A percentile compares a stretch with the other conserved stretches of the same genome.
These are phyloP conservation scores for Potentilla sterilis DNA, from an alignment of 306 rosid species.

Conservation along the genomic window DNA sequence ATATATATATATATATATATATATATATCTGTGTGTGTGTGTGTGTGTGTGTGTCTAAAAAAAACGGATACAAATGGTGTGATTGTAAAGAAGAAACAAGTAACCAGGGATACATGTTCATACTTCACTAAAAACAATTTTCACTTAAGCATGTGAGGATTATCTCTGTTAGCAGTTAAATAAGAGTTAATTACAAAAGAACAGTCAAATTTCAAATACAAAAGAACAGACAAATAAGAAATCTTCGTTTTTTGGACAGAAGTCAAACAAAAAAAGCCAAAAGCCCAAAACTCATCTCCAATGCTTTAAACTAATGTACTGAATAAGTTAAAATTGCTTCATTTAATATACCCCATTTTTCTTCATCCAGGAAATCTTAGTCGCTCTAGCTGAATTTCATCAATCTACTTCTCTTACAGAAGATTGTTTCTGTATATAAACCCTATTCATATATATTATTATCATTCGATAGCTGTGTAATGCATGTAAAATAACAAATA, in stretches of 20 bases:
- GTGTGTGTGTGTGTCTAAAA: too few relatives aligned
- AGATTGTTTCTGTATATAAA: not conserved
- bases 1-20: too few relatives aligned
- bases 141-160: not conserved
- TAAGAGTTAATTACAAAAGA: not conserved
- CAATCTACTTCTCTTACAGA: too few relatives aligned
- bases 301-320: not conserved
- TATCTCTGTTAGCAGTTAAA: not conserved
- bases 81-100: too few relatives aligned
- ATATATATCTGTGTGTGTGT: too few relatives aligned
- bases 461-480: not conserved
- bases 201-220: not conserved
- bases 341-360: not conserved
- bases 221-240: not conserved
- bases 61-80: too few relatives aligned
- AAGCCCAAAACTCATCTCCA: not conserved
- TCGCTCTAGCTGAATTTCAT: not conserved
- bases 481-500: not conserved
- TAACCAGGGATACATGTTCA: not conserved
- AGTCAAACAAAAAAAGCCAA: not conserved
- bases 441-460: not conserved
- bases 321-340: not conserved
- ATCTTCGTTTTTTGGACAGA: not conserved
- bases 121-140: not conserved
- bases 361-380: not conserved